Evolutionary conservation across 2,329 filamentous ascomycete species (phyloP).

Genomic region (Aspergillus brasiliensis): DNA sequence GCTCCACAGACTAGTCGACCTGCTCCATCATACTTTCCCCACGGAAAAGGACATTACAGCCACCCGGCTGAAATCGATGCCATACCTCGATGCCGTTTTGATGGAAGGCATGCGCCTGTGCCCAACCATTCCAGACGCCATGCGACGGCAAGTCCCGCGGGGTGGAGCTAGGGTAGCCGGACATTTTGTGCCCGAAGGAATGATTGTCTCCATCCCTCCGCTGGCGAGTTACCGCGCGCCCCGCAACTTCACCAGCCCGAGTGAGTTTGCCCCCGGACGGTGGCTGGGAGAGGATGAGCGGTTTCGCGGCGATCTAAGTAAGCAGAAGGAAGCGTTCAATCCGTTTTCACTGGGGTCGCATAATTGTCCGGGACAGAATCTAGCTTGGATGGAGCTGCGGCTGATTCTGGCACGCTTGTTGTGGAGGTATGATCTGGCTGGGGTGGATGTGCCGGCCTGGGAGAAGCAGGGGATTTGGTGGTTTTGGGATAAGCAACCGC

Average conservation of each 20-base stretch:
- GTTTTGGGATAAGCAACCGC: constrained; percentile 9
- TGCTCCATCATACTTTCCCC: constrained; percentile 7
- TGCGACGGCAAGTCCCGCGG: constrained; percentile 4
- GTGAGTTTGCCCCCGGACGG: constrained; percentile 12
- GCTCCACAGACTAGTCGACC: background rate
- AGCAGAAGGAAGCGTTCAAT: constrained; percentile 5
- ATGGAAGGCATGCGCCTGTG: constrained; percentile 16
- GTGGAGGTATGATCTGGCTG: constrained; percentile 14
- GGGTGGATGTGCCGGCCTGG: background rate
- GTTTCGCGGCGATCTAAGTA: constrained; percentile 4
- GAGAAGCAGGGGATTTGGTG: constrained; percentile 6
- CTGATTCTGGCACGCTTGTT: constrained; percentile 15
- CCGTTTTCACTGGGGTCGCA: constrained; percentile 16
- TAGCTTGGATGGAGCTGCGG: constrained; percentile 11
- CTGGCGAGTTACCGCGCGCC: constrained; percentile 6
- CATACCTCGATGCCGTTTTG: constrained; percentile 11
- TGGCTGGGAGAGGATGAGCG: constrained; percentile 7
- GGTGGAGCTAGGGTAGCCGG: constrained; percentile 12
- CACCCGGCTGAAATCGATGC: background rate
- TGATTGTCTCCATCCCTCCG: constrained; percentile 1
- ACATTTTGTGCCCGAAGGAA: constrained; percentile 7
- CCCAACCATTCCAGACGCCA: constrained; percentile 8
- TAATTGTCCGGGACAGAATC: constrained; percentile 15
- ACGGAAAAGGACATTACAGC: background rate
- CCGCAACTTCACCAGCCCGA: constrained; percentile 7